Conservation (phyloP, 2,329 filamentous ascomycete genomes). For the Cladosporium sp. region DNA sequence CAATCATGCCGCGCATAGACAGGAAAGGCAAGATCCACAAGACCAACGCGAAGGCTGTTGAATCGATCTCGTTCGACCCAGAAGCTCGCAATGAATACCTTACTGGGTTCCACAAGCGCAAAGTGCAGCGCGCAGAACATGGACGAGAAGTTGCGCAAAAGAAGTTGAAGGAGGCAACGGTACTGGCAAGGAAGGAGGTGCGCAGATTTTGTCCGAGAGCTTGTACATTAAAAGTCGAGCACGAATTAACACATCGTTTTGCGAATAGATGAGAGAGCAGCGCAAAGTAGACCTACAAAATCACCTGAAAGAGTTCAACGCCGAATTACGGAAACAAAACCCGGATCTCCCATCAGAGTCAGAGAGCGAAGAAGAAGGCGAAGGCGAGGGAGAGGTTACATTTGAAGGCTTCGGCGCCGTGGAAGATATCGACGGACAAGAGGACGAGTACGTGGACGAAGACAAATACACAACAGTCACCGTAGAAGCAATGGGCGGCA, state of each 20-base stretch:
- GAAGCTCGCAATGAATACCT: slow-evolving; percentile 79
- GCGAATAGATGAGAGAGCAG: slow-evolving; percentile 70
- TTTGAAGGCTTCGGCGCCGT: slow-evolving; percentile 12
- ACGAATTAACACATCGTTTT: neutral
- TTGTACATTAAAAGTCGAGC: too few species aligned
- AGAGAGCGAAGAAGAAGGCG: slow-evolving; percentile 27
- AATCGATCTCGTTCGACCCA: slow-evolving; percentile 82
- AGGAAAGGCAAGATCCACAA: slow-evolving; percentile 3
- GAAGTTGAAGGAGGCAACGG: slow-evolving; percentile 71
- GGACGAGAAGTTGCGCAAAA: slow-evolving; percentile 78
- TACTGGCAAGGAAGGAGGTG: slow-evolving; percentile 72
- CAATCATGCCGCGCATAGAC: slow-evolving; percentile 10
- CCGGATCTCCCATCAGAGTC: slow-evolving; percentile 33
- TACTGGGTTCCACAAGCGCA: slow-evolving; percentile 96
- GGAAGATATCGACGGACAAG: slow-evolving; percentile 45
- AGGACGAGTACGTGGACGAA: slow-evolving; percentile 94
- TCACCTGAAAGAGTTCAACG: slow-evolving; percentile 74
- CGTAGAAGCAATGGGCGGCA: slow-evolving; percentile 80
- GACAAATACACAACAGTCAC: slow-evolving; percentile 94
- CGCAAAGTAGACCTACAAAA: slow-evolving; percentile 75
- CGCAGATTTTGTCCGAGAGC: slow-evolving; percentile 14
- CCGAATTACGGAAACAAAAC: slow-evolving; percentile 59
- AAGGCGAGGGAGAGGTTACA: slow-evolving; percentile 19
- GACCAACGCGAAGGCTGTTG: slow-evolving; percentile 38
- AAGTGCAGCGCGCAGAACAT: slow-evolving; percentile 75